Evolutionary conservation across 2,329 filamentous ascomycete genomes (phyloP), one percentile per base, ranked within the genome.

Genomic region (Xylogone sp.): DNA sequence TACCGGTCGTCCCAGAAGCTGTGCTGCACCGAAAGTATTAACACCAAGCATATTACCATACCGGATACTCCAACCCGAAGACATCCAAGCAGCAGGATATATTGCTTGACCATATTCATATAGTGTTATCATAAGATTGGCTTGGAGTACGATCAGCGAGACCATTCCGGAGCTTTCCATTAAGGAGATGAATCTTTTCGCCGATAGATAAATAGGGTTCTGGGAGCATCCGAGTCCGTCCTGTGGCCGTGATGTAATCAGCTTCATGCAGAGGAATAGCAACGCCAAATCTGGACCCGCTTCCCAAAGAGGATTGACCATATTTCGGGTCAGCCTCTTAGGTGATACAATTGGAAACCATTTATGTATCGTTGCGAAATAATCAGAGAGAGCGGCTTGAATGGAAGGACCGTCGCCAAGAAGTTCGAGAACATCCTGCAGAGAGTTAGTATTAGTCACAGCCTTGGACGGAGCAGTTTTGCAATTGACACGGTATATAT

Each of bases 21-120:
- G 55, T 24, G 64, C 66, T 20, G 68, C 65, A n/a, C 64, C 61
- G 8, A 64, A 61, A 5, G 64, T 60, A 56, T 69, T 71, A 19
- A 78, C 58, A 2, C 72, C 74, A n/a, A 78, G 62, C 10, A 76
- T 66, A 42, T 74, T 71, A 8, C 69, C 68, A 56, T 77, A 75
- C 49, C 75, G 63, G 19, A 71, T 66, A 59, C 72, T 75, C 58
- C 66, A 65, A 2, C 71, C 75, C 5, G 75, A 66, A 1, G 72
- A 72, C 62, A 78, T 72, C 67, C 73, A 79, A 13, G 74, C 74
- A 10, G 74, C 71, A 3, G 76, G 76, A 54, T 78, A 78, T 45
- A 79, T 73, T 3, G 67, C 70, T 54, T 79, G 75, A 1, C 73
- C 71, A 51, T 73, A 66, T 56, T 79, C 75, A 57, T 76, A 78